Conservation (phyloP, 1,284 basidiomycete species). For the Bjerkandera adusta region DNA sequence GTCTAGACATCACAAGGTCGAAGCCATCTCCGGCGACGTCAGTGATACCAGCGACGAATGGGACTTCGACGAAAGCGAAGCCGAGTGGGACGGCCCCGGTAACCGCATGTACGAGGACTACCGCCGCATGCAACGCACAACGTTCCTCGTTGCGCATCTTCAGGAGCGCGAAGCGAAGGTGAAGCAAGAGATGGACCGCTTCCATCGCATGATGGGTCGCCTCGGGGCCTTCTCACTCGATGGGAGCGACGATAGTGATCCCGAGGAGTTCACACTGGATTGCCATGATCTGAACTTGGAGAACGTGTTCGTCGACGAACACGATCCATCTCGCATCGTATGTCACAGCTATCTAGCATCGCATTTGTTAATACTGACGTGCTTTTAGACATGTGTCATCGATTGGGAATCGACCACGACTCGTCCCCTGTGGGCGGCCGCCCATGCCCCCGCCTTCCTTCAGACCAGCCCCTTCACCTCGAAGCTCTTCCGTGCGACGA, state of each 20-base stretch:
- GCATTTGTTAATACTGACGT: too few relatives aligned
- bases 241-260: constrained; percentile 23
- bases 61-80: constrained; percentile 72
- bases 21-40: constrained; percentile 63
- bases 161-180: constrained; percentile 58
- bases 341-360: constrained; percentile 33
- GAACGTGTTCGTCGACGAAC: constrained; percentile 75
- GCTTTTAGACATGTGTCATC: constrained; percentile 73
- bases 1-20: constrained; percentile 64
- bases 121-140: constrained; percentile 70
- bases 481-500: constrained; percentile 63
- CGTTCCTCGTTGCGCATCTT: constrained; percentile 71
- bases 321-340: constrained; percentile 67
- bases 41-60: constrained; percentile 73
- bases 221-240: constrained; percentile 35
- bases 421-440: constrained; percentile 76
- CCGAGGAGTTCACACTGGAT: constrained; percentile 69
- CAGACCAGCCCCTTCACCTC: constrained; percentile 70
- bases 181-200: constrained; percentile 65
- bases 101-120: constrained; percentile 78
- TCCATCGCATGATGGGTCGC: constrained; percentile 62
- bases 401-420: constrained; percentile 86
- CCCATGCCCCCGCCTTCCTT: constrained; percentile 77
- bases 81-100: constrained; percentile 70
- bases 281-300: constrained; percentile 78